Conservation (phyloP, 805 yeast genomes). For the Starmerella stigmatis region DNA sequence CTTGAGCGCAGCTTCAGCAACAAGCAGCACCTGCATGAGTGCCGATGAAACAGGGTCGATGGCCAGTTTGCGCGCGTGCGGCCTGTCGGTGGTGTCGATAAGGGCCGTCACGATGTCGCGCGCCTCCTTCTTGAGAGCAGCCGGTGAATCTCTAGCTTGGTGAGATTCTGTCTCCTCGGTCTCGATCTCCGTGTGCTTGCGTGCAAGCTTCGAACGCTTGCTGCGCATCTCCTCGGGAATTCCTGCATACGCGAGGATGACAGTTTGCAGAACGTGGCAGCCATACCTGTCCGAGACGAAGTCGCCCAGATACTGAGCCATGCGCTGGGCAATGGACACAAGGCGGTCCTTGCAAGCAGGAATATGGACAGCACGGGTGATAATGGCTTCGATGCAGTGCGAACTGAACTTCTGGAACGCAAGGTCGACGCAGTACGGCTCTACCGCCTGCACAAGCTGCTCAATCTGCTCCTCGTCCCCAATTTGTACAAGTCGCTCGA, state of each 20-base stretch:
- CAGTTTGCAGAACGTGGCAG: conserved; percentile 71
- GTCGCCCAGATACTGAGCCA: conserved; percentile 46
- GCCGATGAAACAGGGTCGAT: conserved; percentile 80
- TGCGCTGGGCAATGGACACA: conserved; percentile 53
- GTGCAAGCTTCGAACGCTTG: conserved; percentile 69
- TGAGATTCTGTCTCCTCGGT: conserved; percentile 54
- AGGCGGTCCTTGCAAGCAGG: conserved; percentile 62
- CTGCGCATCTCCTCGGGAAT: conserved; percentile 74
- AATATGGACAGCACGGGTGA: conserved; percentile 62
- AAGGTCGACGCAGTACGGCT: conserved; percentile 63
- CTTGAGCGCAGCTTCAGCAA: conserved; percentile 14
- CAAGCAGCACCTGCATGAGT: conserved; percentile 37
- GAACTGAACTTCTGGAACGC: conserved; percentile 85
- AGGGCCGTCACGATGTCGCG: conserved; percentile 29
- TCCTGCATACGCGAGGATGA: conserved; percentile 65
- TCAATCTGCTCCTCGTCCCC: conserved; percentile 59
- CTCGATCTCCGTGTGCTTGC: conserved; percentile 45
- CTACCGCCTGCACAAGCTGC: conserved; percentile 52
- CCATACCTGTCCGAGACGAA: conserved; percentile 73
- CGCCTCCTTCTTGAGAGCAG: conserved; percentile 27
- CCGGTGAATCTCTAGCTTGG: conserved; percentile 14
- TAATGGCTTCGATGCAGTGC: conserved; percentile 80
- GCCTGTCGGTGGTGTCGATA: conserved; percentile 31
- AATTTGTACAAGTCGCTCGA: conserved; percentile 71
- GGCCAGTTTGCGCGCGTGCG: conserved; percentile 58